Evolutionary conservation across 176 grass and related monocot species (phyloP), one percentile per base, ranked within the genome.

Genomic region (Themeda triandra): DNA sequence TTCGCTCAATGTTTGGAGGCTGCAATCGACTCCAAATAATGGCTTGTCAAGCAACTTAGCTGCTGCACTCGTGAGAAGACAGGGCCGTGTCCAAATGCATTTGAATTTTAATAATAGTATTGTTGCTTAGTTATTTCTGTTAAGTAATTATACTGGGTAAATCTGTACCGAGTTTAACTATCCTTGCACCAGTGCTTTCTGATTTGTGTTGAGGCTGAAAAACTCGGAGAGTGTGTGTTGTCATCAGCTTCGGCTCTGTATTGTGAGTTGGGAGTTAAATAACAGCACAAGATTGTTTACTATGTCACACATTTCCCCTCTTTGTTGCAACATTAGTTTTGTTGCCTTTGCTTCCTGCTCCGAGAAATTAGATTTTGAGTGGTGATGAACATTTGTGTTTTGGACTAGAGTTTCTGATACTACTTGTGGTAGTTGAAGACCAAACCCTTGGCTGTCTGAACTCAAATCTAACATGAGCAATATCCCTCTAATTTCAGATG

Each of bases 211-310:
- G 53, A 79, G 84, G 84, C 89, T 89, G 87, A 94, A 87, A 75
- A 85, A 71, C 87, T 89, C 85, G 70, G 2, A 89, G 0, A 94
- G 42, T 18, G 1, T 64, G 89, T 91, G 89, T 89, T 89, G 89
- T 69, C 89, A 94, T 94, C 89, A 91, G 89, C 89, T 89, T 87
- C 29, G 69, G 89, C 73, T 94, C 84, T 71, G 37, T 27, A 6
- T 37, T 6, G 28, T 82, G 87, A 59, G 87, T 84, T 91, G 31
- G 80, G 84, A 87, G 92, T 91, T 89, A 91, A 94, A 91, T 89
- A 78, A 87, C 81, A 75, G 32, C 92, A 89, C 63, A 19, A 94
- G 2, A 91, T 91, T 69, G 71, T 10, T 17, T 73, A 19, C 14
- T 35, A 35, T 5, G 33, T 35, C 33, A 35, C 33, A 35, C 33